Conservation (phyloP, 352 stramenopile species). For the Plasmopara halstedii region DNA sequence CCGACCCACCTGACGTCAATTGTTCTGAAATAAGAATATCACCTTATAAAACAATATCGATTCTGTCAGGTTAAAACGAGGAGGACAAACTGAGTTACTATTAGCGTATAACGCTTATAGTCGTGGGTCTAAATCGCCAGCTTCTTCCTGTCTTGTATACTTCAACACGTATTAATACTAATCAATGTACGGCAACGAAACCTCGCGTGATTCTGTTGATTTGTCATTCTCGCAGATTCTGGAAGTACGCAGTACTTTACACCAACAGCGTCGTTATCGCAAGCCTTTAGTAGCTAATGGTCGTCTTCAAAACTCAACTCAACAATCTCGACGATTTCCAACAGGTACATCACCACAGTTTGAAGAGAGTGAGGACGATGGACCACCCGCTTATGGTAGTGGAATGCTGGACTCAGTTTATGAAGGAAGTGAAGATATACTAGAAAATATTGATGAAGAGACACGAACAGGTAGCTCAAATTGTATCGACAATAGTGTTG, state of each 20-base stretch:
- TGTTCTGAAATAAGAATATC: constrained; percentile 4
- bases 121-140: background rate
- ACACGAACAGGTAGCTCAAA: background rate
- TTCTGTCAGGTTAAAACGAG: constrained; percentile 4
- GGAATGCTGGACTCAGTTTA: constrained; percentile 55
- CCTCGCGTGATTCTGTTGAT: constrained; percentile 37
- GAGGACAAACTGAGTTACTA: constrained; percentile 10
- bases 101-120: too few relatives aligned
- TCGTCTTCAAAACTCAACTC: background rate
- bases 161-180: constrained; percentile 3
- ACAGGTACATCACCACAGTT: constrained; percentile 6
- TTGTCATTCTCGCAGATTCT: constrained; percentile 79
- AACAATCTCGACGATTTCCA: constrained; percentile 8
- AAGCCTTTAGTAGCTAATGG: constrained; percentile 11
- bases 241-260: constrained; percentile 49
- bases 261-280: constrained; percentile 24
- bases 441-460: constrained; percentile 24
- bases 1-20: constrained; percentile 2
- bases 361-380: constrained; percentile 8
- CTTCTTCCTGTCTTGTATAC: background rate
- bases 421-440: constrained; percentile 34
- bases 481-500: constrained; percentile 22
- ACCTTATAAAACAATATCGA: constrained; percentile 14
- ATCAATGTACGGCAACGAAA: constrained; percentile 36
- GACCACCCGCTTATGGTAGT: constrained; percentile 19